Percentiles rank a stretch among this genome's conserved stretches.
Evolutionary conservation across 2,329 filamentous ascomycete species (phyloP).

Genomic region (Remersonia thermophila): DNA sequence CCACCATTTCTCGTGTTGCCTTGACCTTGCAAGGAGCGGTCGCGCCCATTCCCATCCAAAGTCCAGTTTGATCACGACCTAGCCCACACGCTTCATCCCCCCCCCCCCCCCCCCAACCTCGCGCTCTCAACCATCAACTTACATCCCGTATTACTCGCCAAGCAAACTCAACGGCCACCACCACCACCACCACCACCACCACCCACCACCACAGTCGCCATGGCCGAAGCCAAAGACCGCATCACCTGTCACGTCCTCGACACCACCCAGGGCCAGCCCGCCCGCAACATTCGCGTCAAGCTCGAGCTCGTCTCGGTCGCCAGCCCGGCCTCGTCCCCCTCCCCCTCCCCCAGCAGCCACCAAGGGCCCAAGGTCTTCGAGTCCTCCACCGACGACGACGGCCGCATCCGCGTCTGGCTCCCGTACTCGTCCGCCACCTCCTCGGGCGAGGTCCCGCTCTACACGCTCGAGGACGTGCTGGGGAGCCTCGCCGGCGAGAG

Average conservation of each 20-base stretch:
- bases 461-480: constrained; percentile 46
- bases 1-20: too few relatives aligned
- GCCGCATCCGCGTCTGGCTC: constrained; percentile 59
- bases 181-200: background rate
- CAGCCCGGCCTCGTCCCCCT: constrained; percentile 20
- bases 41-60: too few relatives aligned
- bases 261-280: constrained; percentile 62
- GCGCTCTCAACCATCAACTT: too few relatives aligned
- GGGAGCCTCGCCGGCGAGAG: constrained; percentile 28
- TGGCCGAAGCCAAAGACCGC: constrained; percentile 42
- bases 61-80: too few relatives aligned
- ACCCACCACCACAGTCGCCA: constrained; percentile 11
- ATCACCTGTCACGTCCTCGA: constrained; percentile 85
- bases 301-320: constrained; percentile 35
- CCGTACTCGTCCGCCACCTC: constrained; percentile 39
- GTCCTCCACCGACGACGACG: constrained; percentile 63
- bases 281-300: constrained; percentile 51
- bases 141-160: too few relatives aligned
- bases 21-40: too few relatives aligned
- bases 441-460: constrained; percentile 44
- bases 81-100: too few relatives aligned
- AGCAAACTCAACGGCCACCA: background rate
- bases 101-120: too few relatives aligned
- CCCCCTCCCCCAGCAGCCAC: constrained; percentile 11
- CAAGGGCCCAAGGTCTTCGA: constrained; percentile 41